Conservation (phyloP, 1,284 basidiomycete species). For the Tilletia walkeri region DNA sequence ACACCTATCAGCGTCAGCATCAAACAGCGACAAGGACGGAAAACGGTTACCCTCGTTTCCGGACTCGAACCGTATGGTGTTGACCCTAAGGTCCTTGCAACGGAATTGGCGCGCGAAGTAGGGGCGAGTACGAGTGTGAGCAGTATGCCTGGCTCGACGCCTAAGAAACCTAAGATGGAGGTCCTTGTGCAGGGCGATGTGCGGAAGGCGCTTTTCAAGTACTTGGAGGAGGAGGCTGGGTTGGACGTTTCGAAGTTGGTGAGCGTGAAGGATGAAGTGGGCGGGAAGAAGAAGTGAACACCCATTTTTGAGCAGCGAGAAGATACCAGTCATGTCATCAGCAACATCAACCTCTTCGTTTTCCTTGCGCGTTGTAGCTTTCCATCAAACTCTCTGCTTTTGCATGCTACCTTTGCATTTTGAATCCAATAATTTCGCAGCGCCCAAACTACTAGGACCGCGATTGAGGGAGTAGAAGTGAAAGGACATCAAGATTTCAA, state of each 20-base stretch:
- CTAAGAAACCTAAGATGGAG: background rate
- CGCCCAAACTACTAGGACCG: too few species aligned
- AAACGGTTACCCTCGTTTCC: constrained; percentile 8
- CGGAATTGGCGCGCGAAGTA: background rate
- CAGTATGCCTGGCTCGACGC: background rate
- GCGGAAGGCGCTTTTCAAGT: background rate
- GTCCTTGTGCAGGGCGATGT: constrained; percentile 15
- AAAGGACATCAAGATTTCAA: too few species aligned
- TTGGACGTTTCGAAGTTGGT: background rate
- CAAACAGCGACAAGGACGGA: constrained; percentile 11
- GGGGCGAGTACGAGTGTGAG: constrained; percentile 13
- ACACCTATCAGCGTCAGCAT: constrained; percentile 11
- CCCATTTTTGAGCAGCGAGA: too few species aligned
- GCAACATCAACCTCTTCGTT: too few species aligned
- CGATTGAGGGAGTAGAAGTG: too few species aligned
- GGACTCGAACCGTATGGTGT: constrained; percentile 1
- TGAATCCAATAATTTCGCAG: too few species aligned
- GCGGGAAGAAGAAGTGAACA: constrained; percentile 3
- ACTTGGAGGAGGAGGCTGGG: background rate
- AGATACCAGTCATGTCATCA: too few species aligned
- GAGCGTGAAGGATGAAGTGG: background rate
- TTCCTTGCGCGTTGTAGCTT: too few species aligned
- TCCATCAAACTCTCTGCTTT: too few species aligned
- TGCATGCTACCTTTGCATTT: too few species aligned
- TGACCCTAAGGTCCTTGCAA: background rate